Conservation (phyloP, 352 stramenopile species). For the Globisporangium mamillatum region DNA sequence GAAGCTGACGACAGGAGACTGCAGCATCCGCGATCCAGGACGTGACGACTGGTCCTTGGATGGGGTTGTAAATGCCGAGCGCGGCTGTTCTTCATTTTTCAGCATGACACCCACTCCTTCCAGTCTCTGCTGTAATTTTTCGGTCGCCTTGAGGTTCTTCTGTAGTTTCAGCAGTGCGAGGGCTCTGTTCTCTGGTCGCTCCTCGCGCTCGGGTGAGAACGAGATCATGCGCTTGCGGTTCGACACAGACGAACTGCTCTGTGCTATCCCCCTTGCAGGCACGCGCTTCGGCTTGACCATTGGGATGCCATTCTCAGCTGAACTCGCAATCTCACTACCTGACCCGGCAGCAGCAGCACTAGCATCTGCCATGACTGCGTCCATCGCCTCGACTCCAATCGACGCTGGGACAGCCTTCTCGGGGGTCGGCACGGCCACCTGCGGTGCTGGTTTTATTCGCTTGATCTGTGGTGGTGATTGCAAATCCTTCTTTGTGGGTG, state of each 20-base stretch:
- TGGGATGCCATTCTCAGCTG: not conserved
- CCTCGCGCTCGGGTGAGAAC: slow-evolving; percentile 65
- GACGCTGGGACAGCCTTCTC: slow-evolving; percentile 23
- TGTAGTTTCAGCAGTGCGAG: slow-evolving; percentile 56
- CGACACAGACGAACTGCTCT: slow-evolving; percentile 66
- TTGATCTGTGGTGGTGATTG: slow-evolving; percentile 21
- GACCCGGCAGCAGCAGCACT: not conserved
- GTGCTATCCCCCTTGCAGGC: slow-evolving; percentile 51
- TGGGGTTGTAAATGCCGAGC: slow-evolving; percentile 18
- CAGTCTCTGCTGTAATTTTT: slow-evolving; percentile 63
- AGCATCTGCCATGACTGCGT: not conserved
- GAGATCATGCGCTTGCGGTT: slow-evolving; percentile 81
- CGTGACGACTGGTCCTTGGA: slow-evolving; percentile 11
- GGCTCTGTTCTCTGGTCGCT: slow-evolving; percentile 48
- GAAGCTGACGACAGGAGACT: slow-evolving; percentile 8
- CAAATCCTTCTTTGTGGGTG: slow-evolving; percentile 39
- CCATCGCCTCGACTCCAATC: slow-evolving; percentile 11
- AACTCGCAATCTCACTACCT: not conserved
- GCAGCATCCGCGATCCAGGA: not conserved
- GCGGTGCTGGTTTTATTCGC: slow-evolving; percentile 17
- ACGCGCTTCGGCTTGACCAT: slow-evolving; percentile 15
- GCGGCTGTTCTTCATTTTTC: slow-evolving; percentile 13
- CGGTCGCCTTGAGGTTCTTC: slow-evolving; percentile 68
- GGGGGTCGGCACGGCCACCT: slow-evolving; percentile 26
- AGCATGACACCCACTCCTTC: slow-evolving; percentile 29